These are phyloP conservation scores for Cantharellus cinnabarinus DNA, from an alignment of 768 basidiomycete species.

Conservation along the genomic window DNA sequence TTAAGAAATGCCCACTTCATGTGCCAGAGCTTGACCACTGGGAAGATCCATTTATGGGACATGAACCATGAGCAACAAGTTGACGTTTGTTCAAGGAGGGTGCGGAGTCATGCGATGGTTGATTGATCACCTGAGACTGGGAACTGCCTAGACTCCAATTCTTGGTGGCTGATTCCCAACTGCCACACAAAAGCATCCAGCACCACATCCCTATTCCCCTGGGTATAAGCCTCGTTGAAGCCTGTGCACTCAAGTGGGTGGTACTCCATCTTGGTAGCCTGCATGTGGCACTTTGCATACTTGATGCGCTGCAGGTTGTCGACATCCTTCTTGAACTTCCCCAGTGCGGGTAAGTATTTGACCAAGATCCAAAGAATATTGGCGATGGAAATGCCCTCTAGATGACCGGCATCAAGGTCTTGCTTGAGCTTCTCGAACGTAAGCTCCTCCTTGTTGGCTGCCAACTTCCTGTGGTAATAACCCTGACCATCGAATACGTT, in stretches of 20 bases:
- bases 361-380: neutral
- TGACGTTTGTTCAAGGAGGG: neutral
- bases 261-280: neutral
- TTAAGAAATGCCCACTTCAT: neutral
- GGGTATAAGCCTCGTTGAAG: too few relatives aligned
- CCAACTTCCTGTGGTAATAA: neutral
- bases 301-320: neutral
- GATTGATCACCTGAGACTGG: neutral
- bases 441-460: neutral
- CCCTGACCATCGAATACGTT: neutral
- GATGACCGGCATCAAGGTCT: neutral
- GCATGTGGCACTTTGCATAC: neutral
- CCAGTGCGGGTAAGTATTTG: neutral
- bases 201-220: neutral
- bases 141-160: neutral
- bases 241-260: neutral
- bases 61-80: neutral
- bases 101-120: neutral
- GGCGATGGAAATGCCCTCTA: neutral
- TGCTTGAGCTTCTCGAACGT: neutral
- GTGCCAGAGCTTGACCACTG: neutral
- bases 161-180: neutral
- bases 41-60: neutral
- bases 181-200: neutral
- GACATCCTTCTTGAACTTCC: neutral